Percentiles rank a stretch among this genome's conserved stretches.
Conservation (phyloP, 1,139 yeast species). For the Hyphopichia buzzinii region DNA sequence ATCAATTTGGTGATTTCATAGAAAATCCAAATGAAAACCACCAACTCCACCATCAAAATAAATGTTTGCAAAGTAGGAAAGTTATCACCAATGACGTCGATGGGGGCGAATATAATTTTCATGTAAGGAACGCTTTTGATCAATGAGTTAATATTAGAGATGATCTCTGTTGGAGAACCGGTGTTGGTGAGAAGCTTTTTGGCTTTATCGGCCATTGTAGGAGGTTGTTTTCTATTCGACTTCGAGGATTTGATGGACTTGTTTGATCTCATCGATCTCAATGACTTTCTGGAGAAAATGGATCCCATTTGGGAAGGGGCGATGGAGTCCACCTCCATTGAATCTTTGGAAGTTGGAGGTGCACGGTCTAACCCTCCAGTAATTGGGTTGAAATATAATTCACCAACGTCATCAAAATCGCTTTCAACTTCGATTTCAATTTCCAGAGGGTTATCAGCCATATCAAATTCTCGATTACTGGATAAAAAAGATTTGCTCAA, state of each 20-base stretch:
- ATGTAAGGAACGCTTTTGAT: slow-evolving; percentile 38
- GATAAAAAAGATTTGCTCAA: background rate
- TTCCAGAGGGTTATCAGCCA: slow-evolving; percentile 18
- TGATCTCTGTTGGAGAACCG: slow-evolving; percentile 12
- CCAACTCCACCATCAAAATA: slow-evolving; percentile 38
- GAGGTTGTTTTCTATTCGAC: slow-evolving; percentile 3
- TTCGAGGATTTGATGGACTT: background rate
- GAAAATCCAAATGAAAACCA: slow-evolving; percentile 42
- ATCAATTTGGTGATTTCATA: slow-evolving; percentile 43
- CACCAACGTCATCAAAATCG: slow-evolving; percentile 29
- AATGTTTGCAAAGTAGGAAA: slow-evolving; percentile 42
- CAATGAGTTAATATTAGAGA: slow-evolving; percentile 31
- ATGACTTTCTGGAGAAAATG: background rate
- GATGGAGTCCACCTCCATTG: slow-evolving; percentile 13
- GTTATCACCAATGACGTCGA: slow-evolving; percentile 38
- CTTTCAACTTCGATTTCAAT: slow-evolving; percentile 32
- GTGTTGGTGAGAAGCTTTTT: background rate
- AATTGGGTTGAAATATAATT: slow-evolving; percentile 31
- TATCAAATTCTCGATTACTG: background rate
- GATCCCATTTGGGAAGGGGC: background rate
- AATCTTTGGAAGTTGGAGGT: slow-evolving; percentile 32
- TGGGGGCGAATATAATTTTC: slow-evolving; percentile 42
- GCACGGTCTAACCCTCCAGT: slow-evolving; percentile 32
- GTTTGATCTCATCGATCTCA: background rate
- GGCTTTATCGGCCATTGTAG: slow-evolving; percentile 8